phyloP scores from a whole-genome alignment of 106 monocot species.

The Iris macrosiphon region DNA sequence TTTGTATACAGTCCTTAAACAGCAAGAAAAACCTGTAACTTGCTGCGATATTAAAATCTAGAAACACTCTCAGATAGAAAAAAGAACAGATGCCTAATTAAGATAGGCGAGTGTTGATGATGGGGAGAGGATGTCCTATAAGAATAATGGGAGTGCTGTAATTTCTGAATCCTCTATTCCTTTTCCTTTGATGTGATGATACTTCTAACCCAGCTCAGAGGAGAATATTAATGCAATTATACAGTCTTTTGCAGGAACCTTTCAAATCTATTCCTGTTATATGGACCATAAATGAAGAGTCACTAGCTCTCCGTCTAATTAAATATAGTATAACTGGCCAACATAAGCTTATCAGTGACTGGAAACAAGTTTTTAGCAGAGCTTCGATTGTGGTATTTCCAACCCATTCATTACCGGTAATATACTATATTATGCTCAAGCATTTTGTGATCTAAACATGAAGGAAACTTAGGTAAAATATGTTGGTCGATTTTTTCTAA shows the following conservation, averaged over 20 bases:
- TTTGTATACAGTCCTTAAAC: too few relatives aligned
- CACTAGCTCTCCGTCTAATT: conserved; percentile 58
- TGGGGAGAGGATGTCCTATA: too few relatives aligned
- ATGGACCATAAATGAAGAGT: conserved; percentile 72
- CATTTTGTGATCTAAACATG: not conserved
- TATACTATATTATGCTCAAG: conserved; percentile 5
- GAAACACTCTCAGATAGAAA: too few relatives aligned
- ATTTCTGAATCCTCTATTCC: too few relatives aligned
- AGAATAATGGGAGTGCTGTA: too few relatives aligned
- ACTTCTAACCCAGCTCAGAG: not conserved
- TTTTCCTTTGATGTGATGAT: too few relatives aligned
- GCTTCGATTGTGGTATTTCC: conserved; percentile 83
- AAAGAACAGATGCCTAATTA: too few relatives aligned
- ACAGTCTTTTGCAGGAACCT: conserved; percentile 97
- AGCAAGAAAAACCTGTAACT: too few relatives aligned
- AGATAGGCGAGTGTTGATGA: too few relatives aligned
- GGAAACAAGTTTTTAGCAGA: conserved; percentile 78
- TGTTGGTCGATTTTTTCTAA: conserved; percentile 5
- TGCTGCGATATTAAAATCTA: too few relatives aligned
- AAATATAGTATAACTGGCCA: conserved; percentile 47
- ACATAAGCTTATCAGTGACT: conserved; percentile 52
- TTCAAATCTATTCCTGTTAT: conserved; percentile 91
- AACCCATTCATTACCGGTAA: conserved; percentile 71
- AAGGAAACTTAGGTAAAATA: not conserved
- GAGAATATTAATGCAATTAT: conserved; percentile 24